Evolutionary conservation across 768 basidiomycete genomes (phyloP), one percentile per base, ranked within the genome.

Genomic region (Rickenella mellea): DNA sequence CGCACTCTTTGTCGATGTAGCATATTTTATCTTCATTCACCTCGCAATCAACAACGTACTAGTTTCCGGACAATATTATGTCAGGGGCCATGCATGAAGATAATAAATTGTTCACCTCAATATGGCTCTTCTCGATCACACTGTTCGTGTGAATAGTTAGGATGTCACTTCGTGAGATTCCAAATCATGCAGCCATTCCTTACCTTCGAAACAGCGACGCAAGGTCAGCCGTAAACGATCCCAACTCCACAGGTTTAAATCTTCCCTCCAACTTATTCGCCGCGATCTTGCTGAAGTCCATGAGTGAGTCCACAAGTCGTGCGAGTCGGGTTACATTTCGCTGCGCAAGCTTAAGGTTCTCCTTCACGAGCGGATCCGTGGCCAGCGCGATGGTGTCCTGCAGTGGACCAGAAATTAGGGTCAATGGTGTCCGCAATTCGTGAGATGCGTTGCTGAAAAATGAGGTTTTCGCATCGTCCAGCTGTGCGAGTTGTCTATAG

Each of bases 201-300:
- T 10, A 36, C 33, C 33, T 36, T 19, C 58, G 42, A 54, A 66
- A 68, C 12, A 66, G 39, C 2, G 45, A 46, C 1, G 65, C 58
- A 1, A 68, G 49, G 20, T 64, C 63, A 12, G 46, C 19, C 2
- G 62, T 57, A 29, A 57, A 58, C 2, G 37, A 32, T 14, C 58
- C 57, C 4, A 68, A 46, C 29, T 61, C 51, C 20, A 53, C 50
- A 1, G 63, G 59, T 9, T 51, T 48, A 47, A 61, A 65, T 5
- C 55, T 47, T 1, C 62, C 49, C 27, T 46, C 27, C 25, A 49
- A 29, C 27, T 55, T 50, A 4, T 63, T 63, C 1, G 59, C 61
- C 44, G 61, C 63, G 8, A 66, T 46, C 11, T 59, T 55, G 19
- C 53, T 60, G 46, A 66, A 65, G 47, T 68, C 65, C 62, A 66